A percentile compares a stretch with the other conserved stretches of the same genome.
Conservation (phyloP, 2,329 filamentous ascomycete species). For the Lecanicillium sp. region DNA sequence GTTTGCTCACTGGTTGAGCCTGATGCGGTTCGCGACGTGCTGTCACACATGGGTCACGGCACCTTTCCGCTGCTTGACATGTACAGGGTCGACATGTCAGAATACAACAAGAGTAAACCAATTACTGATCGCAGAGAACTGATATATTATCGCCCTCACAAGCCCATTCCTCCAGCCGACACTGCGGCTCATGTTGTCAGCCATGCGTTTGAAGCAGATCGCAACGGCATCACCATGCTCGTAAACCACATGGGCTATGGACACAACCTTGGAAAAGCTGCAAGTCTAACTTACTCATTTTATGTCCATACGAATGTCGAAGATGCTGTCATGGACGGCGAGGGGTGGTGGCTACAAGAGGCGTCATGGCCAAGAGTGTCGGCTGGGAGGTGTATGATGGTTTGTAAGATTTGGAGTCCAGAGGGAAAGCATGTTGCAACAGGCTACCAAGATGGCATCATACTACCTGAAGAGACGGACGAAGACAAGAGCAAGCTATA, state of each 20-base stretch:
- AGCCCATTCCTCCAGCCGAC: conserved; percentile 30
- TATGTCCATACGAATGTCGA: conserved; percentile 42
- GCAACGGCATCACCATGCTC: conserved; percentile 46
- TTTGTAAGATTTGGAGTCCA: conserved; percentile 46
- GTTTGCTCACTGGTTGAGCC: conserved; percentile 38
- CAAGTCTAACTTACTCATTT: conserved; percentile 42
- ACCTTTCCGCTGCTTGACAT: conserved; percentile 43
- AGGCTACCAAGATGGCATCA: conserved; percentile 45
- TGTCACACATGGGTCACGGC: conserved; percentile 29
- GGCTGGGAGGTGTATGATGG: conserved; percentile 37
- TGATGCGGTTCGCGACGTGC: conserved; percentile 25
- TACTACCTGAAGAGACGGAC: conserved; percentile 16
- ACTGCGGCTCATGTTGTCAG: conserved; percentile 37
- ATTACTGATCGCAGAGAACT: conserved; percentile 39
- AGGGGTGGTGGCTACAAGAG: conserved; percentile 48
- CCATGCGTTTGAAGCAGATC: conserved; percentile 43
- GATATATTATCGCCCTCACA: conserved; percentile 38
- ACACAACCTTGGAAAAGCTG: conserved; percentile 29
- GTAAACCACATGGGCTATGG: conserved; percentile 41
- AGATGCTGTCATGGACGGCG: conserved; percentile 37
- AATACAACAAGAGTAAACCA: conserved; percentile 32
- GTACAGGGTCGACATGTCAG: conserved; percentile 45
- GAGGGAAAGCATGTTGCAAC: conserved; percentile 43
- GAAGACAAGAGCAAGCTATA: neutral
- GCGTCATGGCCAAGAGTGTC: conserved; percentile 37